Conservation (phyloP, 306 rosid genomes). For the Casuarina equisetifolia region DNA sequence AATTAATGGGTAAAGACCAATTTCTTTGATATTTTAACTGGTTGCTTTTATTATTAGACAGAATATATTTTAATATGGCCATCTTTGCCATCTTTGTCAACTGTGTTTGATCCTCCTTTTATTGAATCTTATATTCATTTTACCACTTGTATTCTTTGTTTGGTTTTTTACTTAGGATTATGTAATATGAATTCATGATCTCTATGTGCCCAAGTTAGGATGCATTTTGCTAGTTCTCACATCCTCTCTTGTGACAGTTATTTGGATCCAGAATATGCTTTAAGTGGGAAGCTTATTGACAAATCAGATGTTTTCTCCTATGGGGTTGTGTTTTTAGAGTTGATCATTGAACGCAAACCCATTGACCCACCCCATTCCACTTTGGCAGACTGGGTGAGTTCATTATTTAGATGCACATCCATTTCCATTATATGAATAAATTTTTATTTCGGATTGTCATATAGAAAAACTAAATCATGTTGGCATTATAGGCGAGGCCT, state of each 20-base stretch:
- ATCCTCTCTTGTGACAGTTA: constrained; percentile 51
- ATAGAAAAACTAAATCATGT: constrained; percentile 16
- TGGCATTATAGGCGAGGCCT: constrained; percentile 88
- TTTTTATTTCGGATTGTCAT: no score
- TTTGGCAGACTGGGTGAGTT: constrained; percentile 92
- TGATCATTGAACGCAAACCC: constrained; percentile 80
- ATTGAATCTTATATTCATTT: background rate
- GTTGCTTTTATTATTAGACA: background rate
- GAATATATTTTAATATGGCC: no score
- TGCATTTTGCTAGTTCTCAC: constrained; percentile 15
- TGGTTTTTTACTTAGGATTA: background rate
- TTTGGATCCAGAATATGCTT: constrained; percentile 95
- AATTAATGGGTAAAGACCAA: constrained; percentile 31
- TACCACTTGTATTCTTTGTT: background rate
- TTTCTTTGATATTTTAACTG: no score
- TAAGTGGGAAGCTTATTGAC: constrained; percentile 91
- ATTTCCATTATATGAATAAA: background rate
- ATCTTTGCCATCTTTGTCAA: no score
- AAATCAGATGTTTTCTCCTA: constrained; percentile 96
- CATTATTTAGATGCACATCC: background rate
- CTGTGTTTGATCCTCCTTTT: no score
- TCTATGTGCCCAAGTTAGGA: background rate
- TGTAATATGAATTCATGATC: background rate
- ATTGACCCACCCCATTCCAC: constrained; percentile 65
- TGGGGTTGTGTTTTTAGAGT: constrained; percentile 93